Evolutionary conservation across 1,284 basidiomycete genomes (phyloP), one percentile per base, ranked within the genome.

Genomic region (Trichosporon sp.): DNA sequence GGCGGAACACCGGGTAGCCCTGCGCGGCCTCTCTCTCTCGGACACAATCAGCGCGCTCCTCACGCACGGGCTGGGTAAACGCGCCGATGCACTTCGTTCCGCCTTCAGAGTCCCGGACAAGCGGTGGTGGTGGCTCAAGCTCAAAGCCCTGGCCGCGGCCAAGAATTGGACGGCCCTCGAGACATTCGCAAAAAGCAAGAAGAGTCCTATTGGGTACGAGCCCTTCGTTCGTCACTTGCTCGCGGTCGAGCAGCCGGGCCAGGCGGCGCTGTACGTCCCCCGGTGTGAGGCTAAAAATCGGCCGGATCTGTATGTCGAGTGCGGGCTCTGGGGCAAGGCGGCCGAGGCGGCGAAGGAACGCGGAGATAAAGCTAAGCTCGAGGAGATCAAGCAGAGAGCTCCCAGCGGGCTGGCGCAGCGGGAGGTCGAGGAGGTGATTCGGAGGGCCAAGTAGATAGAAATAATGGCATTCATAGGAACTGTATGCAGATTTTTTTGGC

Each of bases 201-300:
- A 93, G 76, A 94, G 92, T 80, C 96, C 97, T 0, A 97, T 98
- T 73, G 96, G 97, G 2, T 98, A 96, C 79, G 94, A 96, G 80
- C 89, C 92, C 0, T 97, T 96, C 81, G 95, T 97, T 19, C 83
- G 75, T 8, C 82, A 83, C 64, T 71, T 84, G 16, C 70, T 84
- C 10, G 73, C 76, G 2, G 75, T 83, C 16, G 76, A 72, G 7
- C 80, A 92, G 78, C 78, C 86, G 4, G 90, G 89, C 72, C 90
- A 96, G 78, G 95, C 93, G 1, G 85, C 89, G 0, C 74, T 85
- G 3, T 97, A 91, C 80, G 91, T 97, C 16, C 84, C 89, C 0
- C 89, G 90, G 35, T 97, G 95, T 77, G 95, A 97, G 78, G 87
- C 89, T 0, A 90, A 89, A n/a, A 89, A 89, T 74, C 87, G 93